Percentiles rank a stretch among this genome's conserved stretches.
These are phyloP conservation scores for Psidium friedrichsthalianum DNA, from an alignment of 345 rosid species.

Conservation along the genomic window DNA sequence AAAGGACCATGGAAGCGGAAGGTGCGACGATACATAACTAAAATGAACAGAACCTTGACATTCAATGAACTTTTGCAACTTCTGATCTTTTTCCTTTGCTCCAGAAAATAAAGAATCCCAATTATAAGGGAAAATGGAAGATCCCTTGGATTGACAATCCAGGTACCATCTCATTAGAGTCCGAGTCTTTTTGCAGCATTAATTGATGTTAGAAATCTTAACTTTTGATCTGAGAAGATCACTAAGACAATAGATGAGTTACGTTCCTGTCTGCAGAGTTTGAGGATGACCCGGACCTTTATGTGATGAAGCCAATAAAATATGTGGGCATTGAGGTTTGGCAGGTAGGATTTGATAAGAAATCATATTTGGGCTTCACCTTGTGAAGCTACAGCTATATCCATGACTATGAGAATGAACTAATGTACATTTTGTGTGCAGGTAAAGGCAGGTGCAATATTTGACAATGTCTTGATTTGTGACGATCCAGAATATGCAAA, in stretches of 20 bases:
- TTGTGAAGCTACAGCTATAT: background rate
- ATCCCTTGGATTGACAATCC: conserved; percentile 87
- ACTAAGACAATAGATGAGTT: background rate
- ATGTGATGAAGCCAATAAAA: conserved; percentile 74
- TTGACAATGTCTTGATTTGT: conserved; percentile 70
- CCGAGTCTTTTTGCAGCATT: background rate
- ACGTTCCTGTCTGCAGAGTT: conserved; percentile 38
- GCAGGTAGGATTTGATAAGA: conserved; percentile 44
- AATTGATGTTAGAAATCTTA: background rate
- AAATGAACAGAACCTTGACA: background rate
- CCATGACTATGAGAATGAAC: background rate
- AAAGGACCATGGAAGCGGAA: conserved; percentile 78
- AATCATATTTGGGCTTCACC: background rate
- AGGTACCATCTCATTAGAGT: conserved; percentile 24
- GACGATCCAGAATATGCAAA: conserved; percentile 93
- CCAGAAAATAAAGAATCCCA: conserved; percentile 92
- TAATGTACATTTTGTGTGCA: background rate
- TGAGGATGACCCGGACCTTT: conserved; percentile 96
- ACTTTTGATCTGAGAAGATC: background rate
- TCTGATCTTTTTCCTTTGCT: background rate
- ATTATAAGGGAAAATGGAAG: conserved; percentile 91
- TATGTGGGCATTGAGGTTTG: conserved; percentile 93
- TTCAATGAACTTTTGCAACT: background rate
- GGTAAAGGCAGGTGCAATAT: conserved; percentile 94
- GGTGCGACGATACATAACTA: conserved; percentile 17